These are phyloP conservation scores for Poteriospumella lacustris DNA, from an alignment of 108 stramenopile species.

Conservation along the genomic window DNA sequence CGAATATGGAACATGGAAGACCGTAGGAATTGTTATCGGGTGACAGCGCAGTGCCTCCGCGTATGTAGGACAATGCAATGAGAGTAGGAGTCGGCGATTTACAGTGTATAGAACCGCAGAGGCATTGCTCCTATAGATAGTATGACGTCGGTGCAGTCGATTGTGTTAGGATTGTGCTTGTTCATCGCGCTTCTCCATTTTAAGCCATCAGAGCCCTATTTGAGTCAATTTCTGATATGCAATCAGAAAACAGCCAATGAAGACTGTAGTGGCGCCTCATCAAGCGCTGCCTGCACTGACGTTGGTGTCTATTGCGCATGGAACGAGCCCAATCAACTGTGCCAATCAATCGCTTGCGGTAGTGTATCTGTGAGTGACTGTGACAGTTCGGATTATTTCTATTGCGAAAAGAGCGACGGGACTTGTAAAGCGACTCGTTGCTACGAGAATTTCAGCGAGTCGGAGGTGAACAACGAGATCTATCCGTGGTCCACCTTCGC, in stretches of 20 bases:
- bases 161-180: not conserved
- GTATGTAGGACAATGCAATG: too few species aligned
- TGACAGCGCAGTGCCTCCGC: too few species aligned
- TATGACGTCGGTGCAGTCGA: too few species aligned
- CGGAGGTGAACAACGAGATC: not conserved
- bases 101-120: too few species aligned
- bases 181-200: not conserved
- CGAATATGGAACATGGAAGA: too few species aligned
- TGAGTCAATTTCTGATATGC: not conserved
- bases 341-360: not conserved
- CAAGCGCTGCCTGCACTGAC: not conserved
- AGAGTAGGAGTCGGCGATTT: too few species aligned
- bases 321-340: not conserved
- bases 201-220: constrained; percentile 12
- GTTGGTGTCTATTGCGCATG: not conserved
- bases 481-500: constrained; percentile 10
- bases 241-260: not conserved
- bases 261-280: not conserved
- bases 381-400: not conserved
- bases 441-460: not conserved
- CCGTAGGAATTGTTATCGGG: too few species aligned
- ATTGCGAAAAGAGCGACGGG: not conserved
- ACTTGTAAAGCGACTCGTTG: not conserved
- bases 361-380: not conserved
- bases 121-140: too few species aligned